These are phyloP conservation scores for Carex kokanica DNA, from an alignment of 176 grass and related monocot species.

Conservation along the genomic window DNA sequence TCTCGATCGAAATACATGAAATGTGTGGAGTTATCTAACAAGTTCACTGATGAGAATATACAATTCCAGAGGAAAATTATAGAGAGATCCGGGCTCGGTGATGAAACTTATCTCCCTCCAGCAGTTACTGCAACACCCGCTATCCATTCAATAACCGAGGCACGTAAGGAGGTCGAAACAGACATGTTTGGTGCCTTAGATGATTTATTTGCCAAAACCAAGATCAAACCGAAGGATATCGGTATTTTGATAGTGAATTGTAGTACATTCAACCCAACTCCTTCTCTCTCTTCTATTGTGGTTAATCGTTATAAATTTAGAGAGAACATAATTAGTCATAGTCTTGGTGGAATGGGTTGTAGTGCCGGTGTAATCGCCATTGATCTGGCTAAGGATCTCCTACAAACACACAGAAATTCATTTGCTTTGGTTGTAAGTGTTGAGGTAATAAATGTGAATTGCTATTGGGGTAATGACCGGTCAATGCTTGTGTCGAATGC, in stretches of 20 bases:
- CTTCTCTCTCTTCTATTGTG: constrained; percentile 32
- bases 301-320: constrained; percentile 38
- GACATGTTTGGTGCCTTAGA: constrained; percentile 41
- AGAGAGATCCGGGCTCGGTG: constrained; percentile 54
- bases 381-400: constrained; percentile 38
- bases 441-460: constrained; percentile 36
- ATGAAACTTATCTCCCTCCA: constrained; percentile 15
- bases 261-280: constrained; percentile 39
- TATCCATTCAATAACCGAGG: constrained; percentile 28
- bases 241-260: constrained; percentile 42
- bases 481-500: constrained; percentile 38
- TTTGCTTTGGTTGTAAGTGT: constrained; percentile 38
- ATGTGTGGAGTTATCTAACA: constrained; percentile 35
- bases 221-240: constrained; percentile 38
- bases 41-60: constrained; percentile 50
- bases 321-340: constrained; percentile 32
- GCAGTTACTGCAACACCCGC: neutral
- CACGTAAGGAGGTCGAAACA: constrained; percentile 29
- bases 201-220: constrained; percentile 30
- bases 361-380: constrained; percentile 37
- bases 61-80: constrained; percentile 59
- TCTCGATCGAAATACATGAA: constrained; percentile 48
- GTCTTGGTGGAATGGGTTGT: constrained; percentile 36
- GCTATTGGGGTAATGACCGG: constrained; percentile 35
- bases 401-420: constrained; percentile 29